Base-by-base conservation (phyloP, 2,329 filamentous ascomycete genomes). In the Polytolypa hystricis region DNA sequence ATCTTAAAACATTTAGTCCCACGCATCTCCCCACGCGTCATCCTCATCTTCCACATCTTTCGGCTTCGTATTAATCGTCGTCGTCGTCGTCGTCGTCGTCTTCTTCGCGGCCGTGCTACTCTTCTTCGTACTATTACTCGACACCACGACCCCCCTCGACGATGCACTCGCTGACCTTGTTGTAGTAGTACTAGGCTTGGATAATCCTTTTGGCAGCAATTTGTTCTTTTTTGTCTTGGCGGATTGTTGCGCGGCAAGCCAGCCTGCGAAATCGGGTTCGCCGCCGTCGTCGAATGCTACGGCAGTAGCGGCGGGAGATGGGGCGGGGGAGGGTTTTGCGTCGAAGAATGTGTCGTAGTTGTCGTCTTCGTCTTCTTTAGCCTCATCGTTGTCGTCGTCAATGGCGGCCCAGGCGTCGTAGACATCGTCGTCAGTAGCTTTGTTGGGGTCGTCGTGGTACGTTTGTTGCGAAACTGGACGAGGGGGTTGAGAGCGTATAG, bases 191-290 rank as follows among this genome's bases (percentile, higher is more conserved):
- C 40, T 14, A 59, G 51, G 41, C 61, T 62, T 94, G 1, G 68
- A 63, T 17, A 96, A 57, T 0, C 89, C 89, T 61, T 93, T 98
- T 0, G 89, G 87, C 37, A 96, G 55, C n/a, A n/a, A n/a, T n/a
- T n/a, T n/a, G 2, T 79, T 65, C 46, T 83, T 91, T 48, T 70
- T 71, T 1, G 60, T 49, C 64, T 93, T 95, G 44, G 81, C 74
- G 44, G 79, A 72, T 4, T 81, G 77, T 55, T 95, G 85, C 9
- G 87, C 86, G 9, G 84, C 86, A 15, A 96, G 61, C 87, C 91
- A 96, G 4, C 86, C 87, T 4, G 86, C 89, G 59, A 98, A 96
- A 57, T 96, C 91, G 0, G 89, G 89, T 57, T 98, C 89, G 2
- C 80, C 79, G 17, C 82, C 78, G 48, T 94, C 86, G 41, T 89